Evolutionary conservation across 768 basidiomycete species (phyloP).

Genomic region (Strobilomyces confusus): DNA sequence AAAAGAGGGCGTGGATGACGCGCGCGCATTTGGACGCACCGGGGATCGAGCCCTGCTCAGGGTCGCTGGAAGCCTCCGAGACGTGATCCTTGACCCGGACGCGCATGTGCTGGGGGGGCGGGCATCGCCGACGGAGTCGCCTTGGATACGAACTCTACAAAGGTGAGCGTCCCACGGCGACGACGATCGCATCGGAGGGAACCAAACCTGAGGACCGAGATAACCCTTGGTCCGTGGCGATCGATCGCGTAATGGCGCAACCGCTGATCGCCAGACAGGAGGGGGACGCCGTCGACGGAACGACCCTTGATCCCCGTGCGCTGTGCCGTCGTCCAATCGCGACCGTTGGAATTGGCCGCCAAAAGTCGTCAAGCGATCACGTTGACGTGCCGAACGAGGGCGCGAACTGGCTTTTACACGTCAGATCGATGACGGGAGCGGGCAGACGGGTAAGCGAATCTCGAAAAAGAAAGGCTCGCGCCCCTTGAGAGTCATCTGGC

Average conservation of each 20-base stretch:
- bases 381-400: not conserved
- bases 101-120: no score
- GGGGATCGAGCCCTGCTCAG: not conserved
- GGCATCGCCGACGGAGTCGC: not conserved
- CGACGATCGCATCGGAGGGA: not conserved
- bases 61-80: not conserved
- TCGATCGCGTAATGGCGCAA: not conserved
- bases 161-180: not conserved
- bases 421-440: not conserved
- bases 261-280: not conserved
- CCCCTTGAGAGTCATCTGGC: no score
- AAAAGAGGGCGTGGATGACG: not conserved
- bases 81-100: not conserved
- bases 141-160: not conserved
- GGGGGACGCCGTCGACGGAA: not conserved
- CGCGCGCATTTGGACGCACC: not conserved
- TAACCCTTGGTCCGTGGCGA: not conserved
- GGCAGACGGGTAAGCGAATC: not conserved
- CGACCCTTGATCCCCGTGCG: not conserved
- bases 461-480: not conserved
- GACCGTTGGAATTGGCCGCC: not conserved
- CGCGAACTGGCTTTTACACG: not conserved
- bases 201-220: no score
- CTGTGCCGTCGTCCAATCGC: not conserved
- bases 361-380: not conserved